Evolutionary conservation across 495 filamentous ascomycete genomes (phyloP).

Genomic region (Xylaria castorea): DNA sequence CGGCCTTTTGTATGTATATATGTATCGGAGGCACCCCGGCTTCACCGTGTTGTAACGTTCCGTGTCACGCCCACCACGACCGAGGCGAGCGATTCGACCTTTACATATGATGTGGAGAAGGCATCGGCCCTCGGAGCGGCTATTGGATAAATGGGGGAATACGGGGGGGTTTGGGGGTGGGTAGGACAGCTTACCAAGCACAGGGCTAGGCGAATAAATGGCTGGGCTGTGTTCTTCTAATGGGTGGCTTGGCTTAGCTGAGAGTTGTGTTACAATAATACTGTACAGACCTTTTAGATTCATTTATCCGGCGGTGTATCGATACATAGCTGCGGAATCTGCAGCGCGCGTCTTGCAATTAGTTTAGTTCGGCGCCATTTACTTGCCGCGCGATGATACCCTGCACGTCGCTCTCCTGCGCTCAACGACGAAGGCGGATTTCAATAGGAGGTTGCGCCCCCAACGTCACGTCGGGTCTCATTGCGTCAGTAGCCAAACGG

Average conservation of each 20-base stretch:
- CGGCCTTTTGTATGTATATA: constrained; percentile 5
- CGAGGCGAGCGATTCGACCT: constrained; percentile 3
- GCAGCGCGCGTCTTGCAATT: not conserved
- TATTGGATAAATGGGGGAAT: constrained; percentile 8
- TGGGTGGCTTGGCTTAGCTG: constrained; percentile 27
- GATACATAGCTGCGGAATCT: constrained; percentile 12
- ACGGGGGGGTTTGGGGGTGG: not conserved
- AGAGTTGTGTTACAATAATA: constrained; percentile 23
- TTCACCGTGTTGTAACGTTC: constrained; percentile 22
- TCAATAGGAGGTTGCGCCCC: constrained; percentile 3
- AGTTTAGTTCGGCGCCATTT: not conserved
- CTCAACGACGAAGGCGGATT: not conserved
- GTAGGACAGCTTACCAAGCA: constrained; percentile 18
- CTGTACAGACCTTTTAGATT: constrained; percentile 2
- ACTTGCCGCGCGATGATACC: constrained; percentile 1
- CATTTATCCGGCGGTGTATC: constrained; percentile 27
- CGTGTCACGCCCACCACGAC: constrained; percentile 6
- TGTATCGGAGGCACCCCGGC: constrained; percentile 24
- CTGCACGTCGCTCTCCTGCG: constrained; percentile 17
- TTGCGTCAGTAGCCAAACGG: constrained; percentile 27
- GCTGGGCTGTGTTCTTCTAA: constrained; percentile 9
- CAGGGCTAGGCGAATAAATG: constrained; percentile 20
- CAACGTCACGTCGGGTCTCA: constrained; percentile 25
- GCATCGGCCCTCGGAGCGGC: not conserved
- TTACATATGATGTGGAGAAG: constrained; percentile 13